Percentiles rank a stretch among this genome's conserved stretches.
Conservation (phyloP, 129 eudicot species). For the Centaurea solstitialis region DNA sequence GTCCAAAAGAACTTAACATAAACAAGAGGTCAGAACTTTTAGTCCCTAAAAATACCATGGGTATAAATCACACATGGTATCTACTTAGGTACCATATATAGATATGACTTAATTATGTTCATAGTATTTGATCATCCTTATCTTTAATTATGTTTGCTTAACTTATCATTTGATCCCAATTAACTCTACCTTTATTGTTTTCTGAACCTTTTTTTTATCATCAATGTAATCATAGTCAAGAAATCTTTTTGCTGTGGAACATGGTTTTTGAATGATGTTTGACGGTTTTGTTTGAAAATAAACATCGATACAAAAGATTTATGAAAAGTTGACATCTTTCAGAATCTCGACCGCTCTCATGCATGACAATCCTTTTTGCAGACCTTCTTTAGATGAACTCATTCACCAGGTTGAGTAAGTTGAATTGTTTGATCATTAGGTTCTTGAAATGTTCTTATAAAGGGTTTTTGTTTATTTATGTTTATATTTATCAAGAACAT, state of each 20-base stretch:
- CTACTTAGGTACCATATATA: constrained; percentile 5
- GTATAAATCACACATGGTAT: constrained; percentile 6
- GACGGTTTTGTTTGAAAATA: background rate
- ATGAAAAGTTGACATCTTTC: background rate
- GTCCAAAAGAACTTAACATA: background rate
- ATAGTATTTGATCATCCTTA: constrained; percentile 1
- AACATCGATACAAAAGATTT: background rate
- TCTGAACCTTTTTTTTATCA: background rate
- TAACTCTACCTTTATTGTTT: background rate
- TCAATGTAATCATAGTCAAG: constrained; percentile 20
- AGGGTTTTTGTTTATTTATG: no score
- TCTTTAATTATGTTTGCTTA: constrained; percentile 11
- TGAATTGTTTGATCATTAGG: background rate
- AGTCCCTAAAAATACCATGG: background rate
- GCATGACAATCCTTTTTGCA: no score
- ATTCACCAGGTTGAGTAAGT: background rate
- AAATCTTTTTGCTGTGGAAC: background rate
- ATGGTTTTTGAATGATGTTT: background rate
- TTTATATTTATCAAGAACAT: no score
- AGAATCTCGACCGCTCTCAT: no score
- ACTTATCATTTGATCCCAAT: constrained; percentile 14
- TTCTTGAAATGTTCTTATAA: no score
- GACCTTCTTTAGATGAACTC: background rate
- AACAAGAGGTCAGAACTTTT: background rate
- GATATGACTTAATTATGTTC: constrained; percentile 3